Base-by-base conservation (phyloP, 1,284 basidiomycete genomes). In the Chondrostereum purpureum region DNA sequence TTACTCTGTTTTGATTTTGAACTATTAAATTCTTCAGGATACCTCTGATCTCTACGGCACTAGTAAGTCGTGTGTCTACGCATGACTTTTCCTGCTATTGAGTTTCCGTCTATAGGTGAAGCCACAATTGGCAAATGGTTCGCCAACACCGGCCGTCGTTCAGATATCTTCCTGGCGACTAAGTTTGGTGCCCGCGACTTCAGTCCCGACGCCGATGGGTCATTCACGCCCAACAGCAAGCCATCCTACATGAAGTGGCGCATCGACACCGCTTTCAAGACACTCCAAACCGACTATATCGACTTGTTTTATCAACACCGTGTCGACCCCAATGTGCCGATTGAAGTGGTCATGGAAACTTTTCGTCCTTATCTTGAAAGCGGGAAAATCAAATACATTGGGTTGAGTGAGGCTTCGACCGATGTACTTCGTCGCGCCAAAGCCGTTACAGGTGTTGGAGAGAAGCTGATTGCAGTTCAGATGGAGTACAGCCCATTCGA, bases 391-490 rank as follows among this genome's bases (percentile, higher is more conserved):
- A 68, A 65, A 45, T 66, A 71, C 54, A 58, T 77, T 20, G 75
- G 75, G 4, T 54, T 77, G 14, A 75, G 69, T 40, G 77, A 79
- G 53, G 67, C 64, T 48, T 69, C 65, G 3, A 69, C 65, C 1
- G 77, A 75, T 0, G 39, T 11, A 8, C 62, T 81, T 5, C 68
- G 75, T 4, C 72, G 75, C 38, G 78, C 78, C 3, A 66, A 78
- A 72, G 56, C 69, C 10, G 74, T 80, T 4, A 75, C 78, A 51
- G 77, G 77, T 1, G 77, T 86, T 50, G 59, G 77, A 2, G 61
- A 59, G 16, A 60, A 53, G 44, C 8, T 31, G 8, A 31, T 38
- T 35, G 68, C 70, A 5, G 54, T 78, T 13, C 73, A 80, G 51
- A 61, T 75, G 27, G 77, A 79, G 51, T 73, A 70, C 54, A 73